Base-by-base conservation (phyloP, 805 yeast species). In the Myxozyma udenii region DNA sequence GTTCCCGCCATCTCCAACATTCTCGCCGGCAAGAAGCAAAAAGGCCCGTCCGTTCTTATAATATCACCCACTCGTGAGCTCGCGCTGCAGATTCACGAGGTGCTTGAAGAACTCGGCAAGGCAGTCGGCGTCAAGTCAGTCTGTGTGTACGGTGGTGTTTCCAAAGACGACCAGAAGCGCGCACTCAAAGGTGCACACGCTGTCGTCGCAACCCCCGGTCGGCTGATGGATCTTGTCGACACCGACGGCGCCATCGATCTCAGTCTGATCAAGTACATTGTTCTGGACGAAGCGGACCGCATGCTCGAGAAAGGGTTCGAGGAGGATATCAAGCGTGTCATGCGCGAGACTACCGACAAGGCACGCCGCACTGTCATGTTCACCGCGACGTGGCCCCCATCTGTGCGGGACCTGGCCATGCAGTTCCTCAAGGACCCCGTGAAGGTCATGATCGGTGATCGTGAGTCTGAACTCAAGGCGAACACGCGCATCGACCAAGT, bases 321-420 rank as follows among this genome's bases (percentile, higher is more conserved):
- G 72, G 95, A 91, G 68, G 98, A 91, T 70, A 91, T 93, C 66
- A 88, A 86, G 68, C 75, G 78, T 58, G 88, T 93, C 60, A 81
- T 93, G 66, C 78, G 84, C 41, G 73, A 75, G 51, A 77, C 87
- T 14, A 74, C 78, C 22, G 65, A 71, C 28, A 46, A 64, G 2
- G 67, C 69, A 23, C 77, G 98, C 73, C 98, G 91, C 71, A 93
- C 98, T 0, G 76, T 93, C 58, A 93, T 93, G 98, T 93, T 93
- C 72, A 91, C 98, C 7, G 99, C 99, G n/a, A 93, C 99, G 1
- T 93, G 98, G 98, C 99, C 99, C n/a, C 87, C 86, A 63, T 95
- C 91, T 72, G 98, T 93, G 32, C 83, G 98, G 66, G 95, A 88
- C 58, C 77, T 93, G 57, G 98, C 98, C 6, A 66, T 81, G 18